Evolutionary conservation across 2,329 filamentous ascomycete species (phyloP), one percentile per base, ranked within the genome.

Genomic region (Sclerotinia nivalis): DNA sequence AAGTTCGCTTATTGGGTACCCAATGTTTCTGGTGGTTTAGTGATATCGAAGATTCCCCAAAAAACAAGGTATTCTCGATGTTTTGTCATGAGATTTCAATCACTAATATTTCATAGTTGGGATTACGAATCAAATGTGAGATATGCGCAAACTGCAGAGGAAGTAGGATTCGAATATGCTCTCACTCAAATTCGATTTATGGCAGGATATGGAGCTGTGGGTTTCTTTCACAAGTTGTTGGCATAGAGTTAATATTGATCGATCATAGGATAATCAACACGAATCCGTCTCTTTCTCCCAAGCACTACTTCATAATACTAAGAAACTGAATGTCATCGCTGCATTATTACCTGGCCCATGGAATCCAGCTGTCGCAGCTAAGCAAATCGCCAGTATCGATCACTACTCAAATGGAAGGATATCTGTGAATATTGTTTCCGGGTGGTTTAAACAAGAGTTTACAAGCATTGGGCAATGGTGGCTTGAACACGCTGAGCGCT

Each of bases 391-490:
- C 2, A 83, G 81, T 64, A 85, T 86, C 66, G 84, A 86, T 74
- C 79, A 85, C 66, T 86, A 85, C 76, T 81, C 79, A 49, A 80
- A 83, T n/a, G 84, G 84, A 2, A 81, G 84, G 6, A 81, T 85
- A 37, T 83, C 83, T 1, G 83, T 86, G 13, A 86, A 86, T 66
- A 79, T 86, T 1, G 84, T 86, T 0, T 83, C 81, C 1, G 84
- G 84, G 4, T 86, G 84, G 84, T 85, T 86, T 77, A 85, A 85
- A 73, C 79, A 81, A 66, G 84, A 86, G 75, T 86, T 86, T 71
- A 82, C 81, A 0, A 80, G 80, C 60, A 83, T 86, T 31, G 84
- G 84, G 7, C 82, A 85, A 75, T 86, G 84, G 84, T 86, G 84
- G 84, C 80, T 86, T 22, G 83, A 86, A 72, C 84, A 86, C 71